Percentiles rank a stretch among this genome's conserved stretches.
phyloP scores from a whole-genome alignment of 352 stramenopile genomes.

The Globisporangium rhizosaccharum region DNA sequence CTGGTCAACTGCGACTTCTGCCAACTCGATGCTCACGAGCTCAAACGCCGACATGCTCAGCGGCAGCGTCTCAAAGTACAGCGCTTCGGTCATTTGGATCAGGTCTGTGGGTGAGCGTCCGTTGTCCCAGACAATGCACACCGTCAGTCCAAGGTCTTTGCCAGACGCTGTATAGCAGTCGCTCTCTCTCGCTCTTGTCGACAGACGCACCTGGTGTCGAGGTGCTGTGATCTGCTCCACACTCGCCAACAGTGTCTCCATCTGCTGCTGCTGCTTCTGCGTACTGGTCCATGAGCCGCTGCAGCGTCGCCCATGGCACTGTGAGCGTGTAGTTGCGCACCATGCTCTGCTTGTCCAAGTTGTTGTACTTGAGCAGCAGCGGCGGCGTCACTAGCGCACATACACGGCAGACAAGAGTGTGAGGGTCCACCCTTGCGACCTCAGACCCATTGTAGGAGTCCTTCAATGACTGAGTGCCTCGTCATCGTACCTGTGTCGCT shows the following conservation, averaged over 20 bases:
- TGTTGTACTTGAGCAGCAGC: conserved; percentile 45
- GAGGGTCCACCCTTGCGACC: too few relatives aligned
- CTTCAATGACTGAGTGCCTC: background rate
- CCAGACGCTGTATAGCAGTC: background rate
- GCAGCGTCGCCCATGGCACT: conserved; percentile 42
- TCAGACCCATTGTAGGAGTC: too few relatives aligned
- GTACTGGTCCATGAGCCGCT: conserved; percentile 34
- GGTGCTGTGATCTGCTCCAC: background rate
- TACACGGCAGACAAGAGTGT: background rate
- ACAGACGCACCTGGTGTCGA: conserved; percentile 4
- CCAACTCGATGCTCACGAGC: conserved; percentile 41
- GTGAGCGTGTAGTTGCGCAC: conserved; percentile 59
- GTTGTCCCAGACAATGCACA: background rate
- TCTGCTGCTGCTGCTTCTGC: background rate
- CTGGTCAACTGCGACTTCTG: conserved; percentile 34
- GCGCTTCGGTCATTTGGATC: conserved; percentile 40
- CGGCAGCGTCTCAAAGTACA: conserved; percentile 51
- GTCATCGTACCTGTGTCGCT: background rate
- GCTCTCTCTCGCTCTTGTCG: too few relatives aligned
- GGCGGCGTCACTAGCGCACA: conserved; percentile 17
- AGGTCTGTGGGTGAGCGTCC: conserved; percentile 23
- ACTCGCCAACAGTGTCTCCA: background rate
- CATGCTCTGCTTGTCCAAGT: conserved; percentile 29
- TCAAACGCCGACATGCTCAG: conserved; percentile 48
- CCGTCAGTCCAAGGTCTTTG: conserved; percentile 7